A percentile compares a stretch with the other conserved stretches of the same genome.
Evolutionary conservation across 169 alveolate genomes (phyloP).

Genomic region (Fabrea salina): DNA sequence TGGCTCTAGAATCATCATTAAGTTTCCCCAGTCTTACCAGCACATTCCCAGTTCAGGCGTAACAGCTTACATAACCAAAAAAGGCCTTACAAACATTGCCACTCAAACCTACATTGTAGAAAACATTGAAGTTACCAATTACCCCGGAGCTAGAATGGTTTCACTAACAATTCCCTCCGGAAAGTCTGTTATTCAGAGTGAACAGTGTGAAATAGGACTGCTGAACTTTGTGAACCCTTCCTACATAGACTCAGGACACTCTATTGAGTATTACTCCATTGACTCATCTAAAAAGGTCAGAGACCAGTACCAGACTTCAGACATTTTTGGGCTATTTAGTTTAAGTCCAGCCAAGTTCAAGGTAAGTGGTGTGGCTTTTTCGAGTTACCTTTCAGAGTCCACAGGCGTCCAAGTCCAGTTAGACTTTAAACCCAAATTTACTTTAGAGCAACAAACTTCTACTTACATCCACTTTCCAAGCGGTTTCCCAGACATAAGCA

Average conservation of each 20-base stretch:
- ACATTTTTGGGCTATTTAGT: background rate
- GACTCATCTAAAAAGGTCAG: background rate
- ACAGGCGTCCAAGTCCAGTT: background rate
- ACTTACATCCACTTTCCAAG: background rate
- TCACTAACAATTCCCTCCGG: constrained; percentile 8
- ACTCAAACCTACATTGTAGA: constrained; percentile 17
- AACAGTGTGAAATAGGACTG: background rate
- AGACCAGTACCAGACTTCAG: background rate
- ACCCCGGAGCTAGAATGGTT: constrained; percentile 30
- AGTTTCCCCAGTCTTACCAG: background rate
- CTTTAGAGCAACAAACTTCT: background rate
- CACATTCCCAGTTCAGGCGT: constrained; percentile 11
- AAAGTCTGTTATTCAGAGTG: background rate
- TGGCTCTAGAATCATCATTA: constrained; percentile 7
- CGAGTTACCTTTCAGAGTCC: background rate
- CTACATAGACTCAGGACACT: constrained; percentile 1
- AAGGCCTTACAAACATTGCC: background rate
- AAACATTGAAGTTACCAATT: background rate
- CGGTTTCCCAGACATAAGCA: constrained; percentile 8
- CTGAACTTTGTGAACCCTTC: constrained; percentile 1
- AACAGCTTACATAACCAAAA: background rate
- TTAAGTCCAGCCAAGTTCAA: background rate
- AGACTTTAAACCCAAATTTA: background rate
- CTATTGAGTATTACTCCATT: constrained; percentile 13
- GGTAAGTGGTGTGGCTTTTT: background rate